phyloP scores from a whole-genome alignment of 1,284 basidiomycete genomes.

The Filobasidium uniguttulatum region DNA sequence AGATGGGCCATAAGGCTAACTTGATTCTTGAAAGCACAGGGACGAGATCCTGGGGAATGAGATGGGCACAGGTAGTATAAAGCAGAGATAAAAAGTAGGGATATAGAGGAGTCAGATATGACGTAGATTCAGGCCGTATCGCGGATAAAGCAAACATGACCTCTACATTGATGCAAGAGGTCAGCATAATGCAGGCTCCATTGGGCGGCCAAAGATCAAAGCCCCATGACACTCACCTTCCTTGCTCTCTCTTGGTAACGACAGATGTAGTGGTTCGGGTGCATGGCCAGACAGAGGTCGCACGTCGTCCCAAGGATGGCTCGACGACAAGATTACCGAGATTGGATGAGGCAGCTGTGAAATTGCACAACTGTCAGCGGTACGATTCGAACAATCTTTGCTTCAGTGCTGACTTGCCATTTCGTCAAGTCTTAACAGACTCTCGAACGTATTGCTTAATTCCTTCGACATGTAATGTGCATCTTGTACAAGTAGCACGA shows the following conservation, averaged over 20 bases:
- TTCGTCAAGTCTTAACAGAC: conserved; percentile 57
- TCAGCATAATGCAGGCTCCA: neutral
- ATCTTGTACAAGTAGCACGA: conserved; percentile 54
- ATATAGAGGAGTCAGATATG: conserved; percentile 32
- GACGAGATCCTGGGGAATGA: conserved; percentile 46
- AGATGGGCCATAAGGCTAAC: conserved; percentile 59
- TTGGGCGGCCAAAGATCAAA: neutral
- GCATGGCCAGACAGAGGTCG: conserved; percentile 55
- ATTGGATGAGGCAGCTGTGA: conserved; percentile 1
- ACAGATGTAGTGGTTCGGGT: conserved; percentile 61
- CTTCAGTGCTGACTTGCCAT: conserved; percentile 55
- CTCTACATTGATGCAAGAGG: no score
- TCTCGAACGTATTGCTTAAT: conserved; percentile 53
- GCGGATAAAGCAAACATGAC: neutral
- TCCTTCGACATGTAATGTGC: conserved; percentile 53
- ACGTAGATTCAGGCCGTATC: neutral
- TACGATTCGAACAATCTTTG: no score
- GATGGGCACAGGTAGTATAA: conserved; percentile 51
- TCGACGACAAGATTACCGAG: conserved; percentile 52
- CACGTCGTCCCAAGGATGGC: conserved; percentile 59
- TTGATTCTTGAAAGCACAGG: conserved; percentile 61
- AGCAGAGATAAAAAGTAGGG: conserved; percentile 52
- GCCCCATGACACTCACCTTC: conserved; percentile 31
- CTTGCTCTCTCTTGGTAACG: conserved; percentile 51
- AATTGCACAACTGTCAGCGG: neutral